Evolutionary conservation across 2,329 filamentous ascomycete species (phyloP).

Genomic region (Phyllosticta citrichinensis): DNA sequence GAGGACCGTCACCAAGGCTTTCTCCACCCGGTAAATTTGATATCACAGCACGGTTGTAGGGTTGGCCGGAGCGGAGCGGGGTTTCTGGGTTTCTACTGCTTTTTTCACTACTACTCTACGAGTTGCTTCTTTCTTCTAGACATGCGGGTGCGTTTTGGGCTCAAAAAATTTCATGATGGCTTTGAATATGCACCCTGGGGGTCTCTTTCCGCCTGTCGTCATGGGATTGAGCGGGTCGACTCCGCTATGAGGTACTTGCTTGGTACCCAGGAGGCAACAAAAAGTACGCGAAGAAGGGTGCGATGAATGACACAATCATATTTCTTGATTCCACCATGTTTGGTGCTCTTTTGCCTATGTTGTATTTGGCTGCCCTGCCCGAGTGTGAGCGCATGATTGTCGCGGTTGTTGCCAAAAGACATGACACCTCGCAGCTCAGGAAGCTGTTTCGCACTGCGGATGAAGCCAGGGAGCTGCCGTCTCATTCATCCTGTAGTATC

Average conservation of each 20-base stretch:
- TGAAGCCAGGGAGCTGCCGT: too few species aligned
- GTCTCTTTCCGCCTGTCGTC: neutral
- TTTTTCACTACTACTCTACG: neutral
- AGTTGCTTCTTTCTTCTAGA: conserved; percentile 7
- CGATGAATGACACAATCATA: neutral
- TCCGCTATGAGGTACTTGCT: neutral
- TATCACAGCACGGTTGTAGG: neutral
- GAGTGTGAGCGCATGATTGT: too few species aligned
- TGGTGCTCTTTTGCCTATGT: too few species aligned
- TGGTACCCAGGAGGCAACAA: neutral
- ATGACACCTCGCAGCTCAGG: too few species aligned
- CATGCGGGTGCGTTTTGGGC: conserved; percentile 10
- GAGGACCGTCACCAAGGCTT: conserved; percentile 96
- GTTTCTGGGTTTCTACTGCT: conserved; percentile 1
- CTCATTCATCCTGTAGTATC: too few species aligned
- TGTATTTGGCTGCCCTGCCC: too few species aligned
- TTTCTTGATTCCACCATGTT: neutral
- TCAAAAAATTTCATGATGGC: conserved; percentile 10
- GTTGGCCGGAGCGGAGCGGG: conserved; percentile 1
- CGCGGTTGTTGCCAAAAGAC: too few species aligned
- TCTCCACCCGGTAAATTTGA: conserved; percentile 69
- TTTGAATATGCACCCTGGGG: conserved; percentile 5
- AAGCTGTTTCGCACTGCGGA: too few species aligned
- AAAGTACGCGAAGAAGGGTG: neutral
- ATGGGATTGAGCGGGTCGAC: neutral